Conservation (phyloP, 208 protist species). For the Naegleria gruberi region DNA sequence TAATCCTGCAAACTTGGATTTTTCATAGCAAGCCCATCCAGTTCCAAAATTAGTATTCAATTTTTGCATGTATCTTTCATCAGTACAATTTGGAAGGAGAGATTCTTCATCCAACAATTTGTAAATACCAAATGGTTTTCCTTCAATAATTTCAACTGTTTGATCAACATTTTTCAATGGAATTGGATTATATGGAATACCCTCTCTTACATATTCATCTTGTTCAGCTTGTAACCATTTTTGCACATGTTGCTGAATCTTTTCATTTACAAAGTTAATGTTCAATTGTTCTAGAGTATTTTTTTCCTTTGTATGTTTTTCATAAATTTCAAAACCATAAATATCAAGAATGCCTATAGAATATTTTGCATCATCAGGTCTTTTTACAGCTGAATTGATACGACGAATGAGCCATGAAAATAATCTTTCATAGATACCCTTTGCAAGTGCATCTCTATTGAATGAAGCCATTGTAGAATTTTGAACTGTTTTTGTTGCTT, state of each 20-base stretch:
- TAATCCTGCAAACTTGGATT: constrained; percentile 36
- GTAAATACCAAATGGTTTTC: constrained; percentile 9
- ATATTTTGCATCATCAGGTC: constrained; percentile 16
- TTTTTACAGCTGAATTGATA: constrained; percentile 26
- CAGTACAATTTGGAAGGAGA: background rate
- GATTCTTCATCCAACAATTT: constrained; percentile 1
- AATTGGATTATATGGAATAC: background rate
- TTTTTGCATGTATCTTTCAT: constrained; percentile 13
- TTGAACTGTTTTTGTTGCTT: constrained; percentile 46
- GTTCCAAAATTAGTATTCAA: background rate
- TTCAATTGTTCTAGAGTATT: constrained; percentile 33
- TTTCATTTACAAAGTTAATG: constrained; percentile 35
- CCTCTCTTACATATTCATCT: constrained; percentile 32
- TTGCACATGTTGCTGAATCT: constrained; percentile 29
- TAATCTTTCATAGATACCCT: constrained; percentile 28
- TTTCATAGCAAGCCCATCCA: background rate
- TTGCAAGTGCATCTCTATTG: constrained; percentile 27
- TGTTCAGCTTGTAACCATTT: constrained; percentile 22
- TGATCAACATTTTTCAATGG: background rate
- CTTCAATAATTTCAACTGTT: background rate
- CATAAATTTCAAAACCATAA: constrained; percentile 32
- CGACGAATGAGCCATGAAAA: constrained; percentile 26
- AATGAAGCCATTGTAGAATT: constrained; percentile 20
- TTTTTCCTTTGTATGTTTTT: background rate
- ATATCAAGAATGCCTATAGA: constrained; percentile 31